These are phyloP conservation scores for Rhytidhysteron rufulum DNA, from an alignment of 2,329 filamentous ascomycete genomes.

Conservation along the genomic window DNA sequence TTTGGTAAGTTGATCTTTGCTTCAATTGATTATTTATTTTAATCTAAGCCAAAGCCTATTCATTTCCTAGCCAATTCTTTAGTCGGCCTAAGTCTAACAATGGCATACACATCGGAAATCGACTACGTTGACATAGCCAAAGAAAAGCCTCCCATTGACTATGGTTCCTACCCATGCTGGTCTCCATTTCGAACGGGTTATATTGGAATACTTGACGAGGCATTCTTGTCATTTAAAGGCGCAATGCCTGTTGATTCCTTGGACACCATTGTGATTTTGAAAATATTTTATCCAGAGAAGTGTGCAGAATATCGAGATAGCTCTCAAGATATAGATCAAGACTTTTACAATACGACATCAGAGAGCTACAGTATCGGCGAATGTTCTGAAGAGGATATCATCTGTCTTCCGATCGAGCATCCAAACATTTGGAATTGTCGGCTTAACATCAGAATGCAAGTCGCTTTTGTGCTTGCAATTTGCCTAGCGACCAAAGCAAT, in stretches of 20 bases:
- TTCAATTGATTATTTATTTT: not conserved
- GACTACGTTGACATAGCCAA: constrained; percentile 10
- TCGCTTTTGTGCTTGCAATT: constrained; percentile 21
- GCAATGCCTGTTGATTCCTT: no score
- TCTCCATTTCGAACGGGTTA: no score
- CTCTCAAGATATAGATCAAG: no score
- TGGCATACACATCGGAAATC: constrained; percentile 10
- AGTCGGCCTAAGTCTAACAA: constrained; percentile 19
- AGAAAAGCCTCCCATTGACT: not conserved
- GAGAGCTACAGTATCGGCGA: no score
- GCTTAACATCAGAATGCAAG: constrained; percentile 28
- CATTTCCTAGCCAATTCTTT: constrained; percentile 29
- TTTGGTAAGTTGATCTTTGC: constrained; percentile 1
- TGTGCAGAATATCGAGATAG: no score
- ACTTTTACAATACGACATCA: no score
- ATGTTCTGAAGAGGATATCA: no score
- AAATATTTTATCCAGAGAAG: no score
- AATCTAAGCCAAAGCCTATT: constrained; percentile 15
- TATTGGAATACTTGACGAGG: no score
- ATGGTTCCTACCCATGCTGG: not conserved
- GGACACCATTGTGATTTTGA: no score
- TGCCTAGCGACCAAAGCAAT: constrained; percentile 22
- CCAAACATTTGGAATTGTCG: no score
- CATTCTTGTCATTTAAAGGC: no score
- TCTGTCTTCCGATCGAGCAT: not conserved